A percentile compares a stretch with the other conserved stretches of the same genome.
Conservation (phyloP, 805 yeast genomes). For the Saturnispora dispora region DNA sequence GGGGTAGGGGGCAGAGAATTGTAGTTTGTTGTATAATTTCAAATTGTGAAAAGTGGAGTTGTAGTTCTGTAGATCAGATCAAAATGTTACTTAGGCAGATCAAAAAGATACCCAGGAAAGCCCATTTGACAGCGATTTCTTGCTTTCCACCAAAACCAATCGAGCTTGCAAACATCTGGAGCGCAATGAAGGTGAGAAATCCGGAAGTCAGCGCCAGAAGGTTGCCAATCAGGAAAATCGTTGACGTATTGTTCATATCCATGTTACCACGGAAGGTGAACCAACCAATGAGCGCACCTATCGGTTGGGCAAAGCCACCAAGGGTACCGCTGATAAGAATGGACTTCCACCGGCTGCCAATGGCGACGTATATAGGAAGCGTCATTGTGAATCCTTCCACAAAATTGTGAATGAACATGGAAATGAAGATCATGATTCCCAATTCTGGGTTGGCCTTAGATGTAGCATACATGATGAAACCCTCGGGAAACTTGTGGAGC, state of each 20-base stretch:
- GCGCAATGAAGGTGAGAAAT: slow-evolving; percentile 67
- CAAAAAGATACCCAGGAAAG: slow-evolving; percentile 47
- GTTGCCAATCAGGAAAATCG: slow-evolving; percentile 45
- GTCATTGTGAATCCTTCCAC: slow-evolving; percentile 95
- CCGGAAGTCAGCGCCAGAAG: slow-evolving; percentile 75
- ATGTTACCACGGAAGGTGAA: slow-evolving; percentile 35
- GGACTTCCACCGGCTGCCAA: slow-evolving; percentile 54
- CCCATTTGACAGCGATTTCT: slow-evolving; percentile 48
- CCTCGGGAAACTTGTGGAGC: slow-evolving; percentile 91
- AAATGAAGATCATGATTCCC: slow-evolving; percentile 75
- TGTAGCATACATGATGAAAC: slow-evolving; percentile 79
- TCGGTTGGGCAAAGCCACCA: slow-evolving; percentile 82
- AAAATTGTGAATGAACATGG: slow-evolving; percentile 81
- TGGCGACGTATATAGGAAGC: slow-evolving; percentile 74
- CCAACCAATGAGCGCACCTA: slow-evolving; percentile 73
- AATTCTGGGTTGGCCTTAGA: slow-evolving; percentile 55
- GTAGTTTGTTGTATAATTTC: not conserved
- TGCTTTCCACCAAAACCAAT: slow-evolving; percentile 71
- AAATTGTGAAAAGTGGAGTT: not conserved
- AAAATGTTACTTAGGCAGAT: slow-evolving; percentile 39
- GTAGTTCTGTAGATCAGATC: not conserved
- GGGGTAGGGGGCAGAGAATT: not conserved
- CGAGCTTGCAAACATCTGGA: slow-evolving; percentile 82
- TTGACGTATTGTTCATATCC: slow-evolving; percentile 28
- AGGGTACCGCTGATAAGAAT: slow-evolving; percentile 53